Evolutionary conservation across 1,284 basidiomycete genomes (phyloP), one percentile per base, ranked within the genome.

Genomic region (Pseudomicrostroma phylloplanum): DNA sequence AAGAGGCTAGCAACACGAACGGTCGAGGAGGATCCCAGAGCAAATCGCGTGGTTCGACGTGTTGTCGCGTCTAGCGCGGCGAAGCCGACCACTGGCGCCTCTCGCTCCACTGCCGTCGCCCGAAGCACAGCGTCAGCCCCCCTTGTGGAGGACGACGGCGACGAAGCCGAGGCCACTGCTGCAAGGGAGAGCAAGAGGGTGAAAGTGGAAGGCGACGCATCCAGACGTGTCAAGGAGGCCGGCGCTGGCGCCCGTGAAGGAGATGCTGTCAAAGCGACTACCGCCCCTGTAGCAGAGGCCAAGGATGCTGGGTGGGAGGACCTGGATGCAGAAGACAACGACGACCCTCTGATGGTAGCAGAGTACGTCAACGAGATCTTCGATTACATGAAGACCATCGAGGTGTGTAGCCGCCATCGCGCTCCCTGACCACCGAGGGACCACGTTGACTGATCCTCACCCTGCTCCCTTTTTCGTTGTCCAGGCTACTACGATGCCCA

Each of bases 291-390:
- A 11, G 46, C 42, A 15, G 49, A 46, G 42, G 67, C 76, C 57
- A 84, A 83, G 74, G 84, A 84, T 69, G 78, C 80, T 25, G 83
- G 83, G 0, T 85, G 83, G 92, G 88, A 89, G 40, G 92, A 97
- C 77, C 84, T 97, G 19, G 94, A 97, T 73, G 88, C 87, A 2
- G 93, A 92, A 61, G 94, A 98, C 77, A 85, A 82, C n/a, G 91
- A 92, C 62, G 94, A 98, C 79, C 93, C 93, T 15, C 82, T 90
- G 64, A 97, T 97, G 93, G 93, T 96, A 65, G 89, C 88, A 81
- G 92, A 97, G 81, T 98, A 98, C 78, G 93, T 96, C 59, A 83
- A 84, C 26, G 96, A 97, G 67, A 94, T 97, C 63, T 96, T 96
- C 81, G 82, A 88, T 58, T 97, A 98, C 82, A 86, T 97, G 82